These are phyloP conservation scores for Purpureocillium takamizusanense DNA, from an alignment of 2,329 filamentous ascomycete species.

Conservation along the genomic window DNA sequence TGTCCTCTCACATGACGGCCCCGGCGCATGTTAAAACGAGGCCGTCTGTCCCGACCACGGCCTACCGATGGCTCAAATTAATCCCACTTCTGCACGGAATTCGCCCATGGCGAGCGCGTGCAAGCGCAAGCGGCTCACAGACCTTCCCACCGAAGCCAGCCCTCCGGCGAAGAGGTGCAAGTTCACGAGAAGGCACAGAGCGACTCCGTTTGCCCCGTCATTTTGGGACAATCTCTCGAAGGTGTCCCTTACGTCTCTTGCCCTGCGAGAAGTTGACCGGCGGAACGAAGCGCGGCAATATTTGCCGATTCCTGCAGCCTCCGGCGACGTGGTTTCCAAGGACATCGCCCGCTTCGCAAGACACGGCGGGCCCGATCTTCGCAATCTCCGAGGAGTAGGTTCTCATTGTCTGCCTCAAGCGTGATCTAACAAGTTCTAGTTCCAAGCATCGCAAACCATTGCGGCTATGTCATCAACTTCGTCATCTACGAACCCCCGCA, in stretches of 20 bases:
- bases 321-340: neutral
- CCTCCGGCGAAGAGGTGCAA: neutral
- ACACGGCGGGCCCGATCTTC: slow-evolving; percentile 13
- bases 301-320: neutral
- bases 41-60: slow-evolving; percentile 1
- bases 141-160: neutral
- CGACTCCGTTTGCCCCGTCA: neutral
- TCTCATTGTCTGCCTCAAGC: neutral
- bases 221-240: no score
- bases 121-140: neutral
- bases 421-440: neutral
- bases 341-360: neutral
- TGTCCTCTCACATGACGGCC: neutral
- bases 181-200: neutral
- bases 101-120: slow-evolving; percentile 1
- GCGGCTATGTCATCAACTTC: neutral
- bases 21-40: slow-evolving; percentile 1
- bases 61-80: slow-evolving; percentile 1
- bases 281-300: neutral
- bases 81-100: neutral
- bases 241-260: no score
- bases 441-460: neutral
- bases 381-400: slow-evolving; percentile 12
- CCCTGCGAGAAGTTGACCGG: neutral
- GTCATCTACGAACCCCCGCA: neutral